Base-by-base conservation (phyloP, 73 alveolate genomes). In the Strombidium stylifer region DNA sequence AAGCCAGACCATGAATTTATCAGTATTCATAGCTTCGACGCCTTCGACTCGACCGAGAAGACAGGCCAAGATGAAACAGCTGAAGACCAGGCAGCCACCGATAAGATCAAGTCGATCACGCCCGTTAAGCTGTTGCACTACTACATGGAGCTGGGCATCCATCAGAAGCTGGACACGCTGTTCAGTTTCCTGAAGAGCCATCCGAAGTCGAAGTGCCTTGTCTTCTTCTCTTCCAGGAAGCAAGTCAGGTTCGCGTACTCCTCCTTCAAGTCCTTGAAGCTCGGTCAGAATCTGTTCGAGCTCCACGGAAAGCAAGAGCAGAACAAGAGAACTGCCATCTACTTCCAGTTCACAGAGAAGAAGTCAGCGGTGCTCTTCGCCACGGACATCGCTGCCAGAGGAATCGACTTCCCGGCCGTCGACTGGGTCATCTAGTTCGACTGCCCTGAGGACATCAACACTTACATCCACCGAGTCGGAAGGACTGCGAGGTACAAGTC, bases 401-500 rank as follows among this genome's bases (percentile, higher is more conserved):
- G 98, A 15, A 58, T 93, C 18, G 98, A 93, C 74, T 93, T 91
- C 74, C 98, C 98, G 1, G 88, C 89, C 7, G 96, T 93, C 3
- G 96, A 90, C 60, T 91, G 97, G 98, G 97, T 93, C 8, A 82
- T 93, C 37, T 66, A 86, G 79, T 75, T 81, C 23, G 98, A 92
- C 64, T 66, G 91, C 59, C 98, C 98, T 0, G 97, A 90, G 40
- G 96, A 89, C 70, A 57, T 74, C n/a, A 51, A 61, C 3, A 74
- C 94, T 7, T 92, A 92, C 60, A 69, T 96, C 52, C 98, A 96
- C 81, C 69, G 99, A 93, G 88, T 91, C 23, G 99, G 95, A 40
- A 84, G 98, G 66, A 91, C 98, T 73, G 97, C 98, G 54, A 76
- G 98, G 52, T 91, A 91, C 71, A 93, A 93, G 78, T 85, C 95